Conservation (phyloP, 495 filamentous ascomycete species). For the Trichoderma gamsii region DNA sequence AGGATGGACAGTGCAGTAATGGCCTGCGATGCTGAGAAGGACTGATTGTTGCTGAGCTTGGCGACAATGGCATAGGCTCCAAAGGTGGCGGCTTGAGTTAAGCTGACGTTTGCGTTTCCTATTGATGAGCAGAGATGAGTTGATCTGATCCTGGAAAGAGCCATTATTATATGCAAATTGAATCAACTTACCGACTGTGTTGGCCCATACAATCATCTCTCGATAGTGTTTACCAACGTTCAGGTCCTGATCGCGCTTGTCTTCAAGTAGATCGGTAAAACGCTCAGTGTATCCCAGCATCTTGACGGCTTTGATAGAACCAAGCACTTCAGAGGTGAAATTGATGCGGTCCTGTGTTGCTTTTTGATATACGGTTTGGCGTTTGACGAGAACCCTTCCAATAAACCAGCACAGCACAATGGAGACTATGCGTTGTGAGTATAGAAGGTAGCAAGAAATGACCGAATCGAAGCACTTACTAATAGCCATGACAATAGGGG, state of each 20-base stretch:
- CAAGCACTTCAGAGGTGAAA: slow-evolving; percentile 42
- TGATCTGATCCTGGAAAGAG: not conserved
- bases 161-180: not conserved
- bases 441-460: not conserved
- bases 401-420: slow-evolving; percentile 28
- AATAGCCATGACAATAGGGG: slow-evolving; percentile 43
- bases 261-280: slow-evolving; percentile 29
- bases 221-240: slow-evolving; percentile 19
- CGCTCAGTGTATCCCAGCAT: slow-evolving; percentile 44
- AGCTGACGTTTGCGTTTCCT: slow-evolving; percentile 3
- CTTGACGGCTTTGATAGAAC: slow-evolving; percentile 50
- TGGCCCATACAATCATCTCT: slow-evolving; percentile 11
- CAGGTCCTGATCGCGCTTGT: slow-evolving; percentile 21
- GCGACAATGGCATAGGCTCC: slow-evolving; percentile 38
- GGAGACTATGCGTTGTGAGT: slow-evolving; percentile 21
- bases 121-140: not conserved
- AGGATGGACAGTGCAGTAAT: slow-evolving; percentile 53
- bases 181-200: slow-evolving; percentile 4
- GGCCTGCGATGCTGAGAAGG: slow-evolving; percentile 37
- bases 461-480: slow-evolving; percentile 22
- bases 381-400: slow-evolving; percentile 32
- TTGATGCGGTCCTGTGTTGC: slow-evolving; percentile 40
- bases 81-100: slow-evolving; percentile 44
- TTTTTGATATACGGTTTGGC: slow-evolving; percentile 39
- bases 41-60: slow-evolving; percentile 31